Percentiles rank a stretch among this genome's conserved stretches.
Evolutionary conservation across 495 filamentous ascomycete genomes (phyloP).

Genomic region (Aspergillus olivimuriae): DNA sequence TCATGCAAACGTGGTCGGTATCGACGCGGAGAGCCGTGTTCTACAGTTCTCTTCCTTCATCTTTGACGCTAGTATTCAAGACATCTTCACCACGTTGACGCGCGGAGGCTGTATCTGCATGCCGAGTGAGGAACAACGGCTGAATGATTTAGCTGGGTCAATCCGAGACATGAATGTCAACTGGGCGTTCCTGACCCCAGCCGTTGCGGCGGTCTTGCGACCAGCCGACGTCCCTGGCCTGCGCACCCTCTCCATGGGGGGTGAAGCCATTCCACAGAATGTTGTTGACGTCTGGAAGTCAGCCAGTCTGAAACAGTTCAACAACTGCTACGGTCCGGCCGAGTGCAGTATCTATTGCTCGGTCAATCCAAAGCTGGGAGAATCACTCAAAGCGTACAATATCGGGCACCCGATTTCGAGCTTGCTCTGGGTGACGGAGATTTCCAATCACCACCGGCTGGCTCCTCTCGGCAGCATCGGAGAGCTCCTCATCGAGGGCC

Average conservation of each 20-base stretch:
- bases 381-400: no score
- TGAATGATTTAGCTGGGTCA: slow-evolving; percentile 23
- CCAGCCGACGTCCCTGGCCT: background rate
- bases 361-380: slow-evolving; percentile 3
- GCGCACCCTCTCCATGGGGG: background rate
- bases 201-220: slow-evolving; percentile 11
- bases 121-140: no score
- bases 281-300: slow-evolving; percentile 28
- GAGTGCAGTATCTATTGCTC: slow-evolving; percentile 27
- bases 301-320: slow-evolving; percentile 25
- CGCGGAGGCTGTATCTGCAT: no score
- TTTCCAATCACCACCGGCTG: slow-evolving; percentile 41
- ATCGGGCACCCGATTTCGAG: slow-evolving; percentile 34
- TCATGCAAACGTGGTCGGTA: no score
- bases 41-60: no score
- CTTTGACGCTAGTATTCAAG: no score
- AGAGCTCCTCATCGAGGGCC: slow-evolving; percentile 52
- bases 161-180: slow-evolving; percentile 23
- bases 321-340: slow-evolving; percentile 46
- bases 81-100: no score
- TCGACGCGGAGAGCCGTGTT: no score
- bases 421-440: slow-evolving; percentile 45
- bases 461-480: slow-evolving; percentile 46
- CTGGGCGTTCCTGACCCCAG: slow-evolving; percentile 30
- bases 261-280: background rate